Conservation (phyloP, 805 yeast genomes). For the Isabelozyma gotoi region DNA sequence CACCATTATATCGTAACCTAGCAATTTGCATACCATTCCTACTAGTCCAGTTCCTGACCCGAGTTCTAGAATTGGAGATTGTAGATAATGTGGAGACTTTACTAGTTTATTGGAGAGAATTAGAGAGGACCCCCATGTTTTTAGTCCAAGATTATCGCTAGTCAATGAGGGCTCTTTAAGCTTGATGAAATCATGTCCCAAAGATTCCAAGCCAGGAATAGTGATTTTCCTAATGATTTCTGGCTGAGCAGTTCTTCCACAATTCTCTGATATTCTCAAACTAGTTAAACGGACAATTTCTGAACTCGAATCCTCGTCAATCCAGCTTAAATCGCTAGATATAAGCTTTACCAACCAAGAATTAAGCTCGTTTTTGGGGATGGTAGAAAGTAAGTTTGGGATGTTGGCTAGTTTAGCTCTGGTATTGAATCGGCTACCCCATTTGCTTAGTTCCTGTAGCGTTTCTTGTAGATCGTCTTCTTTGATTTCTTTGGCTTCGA, state of each 20-base stretch:
- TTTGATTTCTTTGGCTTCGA: conserved; percentile 1
- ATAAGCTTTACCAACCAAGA: conserved; percentile 50
- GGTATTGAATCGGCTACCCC: conserved; percentile 24
- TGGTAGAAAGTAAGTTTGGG: conserved; percentile 18
- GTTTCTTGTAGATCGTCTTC: conserved; percentile 25
- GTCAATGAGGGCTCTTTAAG: conserved; percentile 85
- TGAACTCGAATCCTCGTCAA: conserved; percentile 34
- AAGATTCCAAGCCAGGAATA: conserved; percentile 34
- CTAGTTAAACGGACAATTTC: conserved; percentile 57
- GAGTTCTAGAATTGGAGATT: conserved; percentile 58
- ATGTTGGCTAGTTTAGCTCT: conserved; percentile 7
- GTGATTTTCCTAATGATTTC: conserved; percentile 60
- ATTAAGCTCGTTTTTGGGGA: conserved; percentile 37
- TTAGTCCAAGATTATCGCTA: conserved; percentile 82
- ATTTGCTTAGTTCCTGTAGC: conserved; percentile 20
- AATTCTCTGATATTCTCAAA: conserved; percentile 68
- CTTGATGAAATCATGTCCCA: conserved; percentile 22
- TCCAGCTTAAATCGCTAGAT: conserved; percentile 50
- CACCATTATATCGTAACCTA: conserved; percentile 51
- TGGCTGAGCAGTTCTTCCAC: conserved; percentile 85
- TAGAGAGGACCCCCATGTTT: conserved; percentile 94
- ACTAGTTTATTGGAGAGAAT: conserved; percentile 60
- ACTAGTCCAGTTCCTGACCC: conserved; percentile 95
- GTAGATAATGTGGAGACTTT: conserved; percentile 11
- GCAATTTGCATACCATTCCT: conserved; percentile 64